Evolutionary conservation across 495 filamentous ascomycete species (phyloP), one percentile per base, ranked within the genome.

Genomic region (Hypoxylon fuscum): DNA sequence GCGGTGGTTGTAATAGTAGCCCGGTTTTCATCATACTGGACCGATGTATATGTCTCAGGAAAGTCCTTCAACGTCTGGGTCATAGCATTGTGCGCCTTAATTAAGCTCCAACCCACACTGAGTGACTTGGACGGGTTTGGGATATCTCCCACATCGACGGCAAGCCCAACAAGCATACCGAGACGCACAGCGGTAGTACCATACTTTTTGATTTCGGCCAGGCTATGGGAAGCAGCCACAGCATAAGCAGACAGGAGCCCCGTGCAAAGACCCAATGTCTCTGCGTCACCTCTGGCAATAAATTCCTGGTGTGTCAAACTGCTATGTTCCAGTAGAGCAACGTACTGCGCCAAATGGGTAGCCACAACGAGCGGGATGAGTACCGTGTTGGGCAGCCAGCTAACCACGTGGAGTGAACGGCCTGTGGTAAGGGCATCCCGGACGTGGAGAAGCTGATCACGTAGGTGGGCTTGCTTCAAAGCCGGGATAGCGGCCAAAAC

Each of bases 191-290:
- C 79, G 0, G 71, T 72, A 3, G 74, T 68, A 0, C 70, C 77
- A 53, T 79, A 74, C 14, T 68, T 56, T 25, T 69, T 45, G n/a
- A 82, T 53, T 0, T 77, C 64, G 0, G 34, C 44, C 8, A 17
- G 25, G 32, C 51, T 65, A 1, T 29, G 40, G 2, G 74, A 59
- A 37, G 69, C 57, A 18, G 76, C 62, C 2, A 79, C 74, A 15
- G 74, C 77, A 10, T 74, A 58, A 3, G 79, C 77, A 44, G 60
- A 68, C 17, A 82, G 55, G n/a, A 81, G 51, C 0, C 79, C 80
- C 18, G 73, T 75, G 48, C 79, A 83, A 35, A 81, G 74, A 9
- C 80, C 80, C 1, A 80, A 14, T 0, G 43, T 41, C 32, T 56
- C 44, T 0, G 4, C 42, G 22, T 44, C 42, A 12, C 22, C 22